Evolutionary conservation across 2,329 filamentous ascomycete species (phyloP), one percentile per base, ranked within the genome.

Genomic region (Penicillium sclerotigenum): DNA sequence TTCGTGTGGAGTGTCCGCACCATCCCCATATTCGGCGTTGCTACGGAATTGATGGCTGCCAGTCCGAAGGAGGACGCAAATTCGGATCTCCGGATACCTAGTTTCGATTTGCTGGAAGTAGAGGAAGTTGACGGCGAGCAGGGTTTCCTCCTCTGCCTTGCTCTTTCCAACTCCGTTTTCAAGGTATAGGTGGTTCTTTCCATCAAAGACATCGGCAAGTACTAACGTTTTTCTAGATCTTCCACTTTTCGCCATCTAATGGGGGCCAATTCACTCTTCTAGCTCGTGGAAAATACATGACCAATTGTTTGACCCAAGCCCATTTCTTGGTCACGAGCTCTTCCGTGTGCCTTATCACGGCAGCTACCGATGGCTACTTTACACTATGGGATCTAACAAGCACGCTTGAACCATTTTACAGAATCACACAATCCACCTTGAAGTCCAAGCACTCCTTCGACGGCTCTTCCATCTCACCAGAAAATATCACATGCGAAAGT

Each of bases 141-240:
- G 37, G 59, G 54, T 5, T 86, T 88, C 64, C 67, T 84, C 3
- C 79, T 97, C 52, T 85, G 84, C 0, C 81, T 96, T 75, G 87
- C 83, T 0, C 87, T 94, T 65, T 97, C 93, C 0, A 93, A 97
- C 73, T 97, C 93, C 0, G 85, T 82, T 2, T 71, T 96, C 40
- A 87, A 86, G 71, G 79, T 81, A 66, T 71, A 67, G 57, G 31
- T 9, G 4, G 48, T 11, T 34, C 24, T 33, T n/a, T 18, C 7
- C 7, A 8, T n/a, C n/a, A 41, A 40, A 10, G 26, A 18, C 3
- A 9, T n/a, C 24, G 4, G 1, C 26, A 29, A 20, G n/a, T 28
- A 18, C 53, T 68, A 57, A 70, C 26, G 2, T 20, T 47, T 11
- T 16, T 33, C 1, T 58, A 83, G 80, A 67, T 81, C 14, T 82